Evolutionary conservation across 176 grass and related monocot genomes (phyloP).

Genomic region (Thalia dealbata): DNA sequence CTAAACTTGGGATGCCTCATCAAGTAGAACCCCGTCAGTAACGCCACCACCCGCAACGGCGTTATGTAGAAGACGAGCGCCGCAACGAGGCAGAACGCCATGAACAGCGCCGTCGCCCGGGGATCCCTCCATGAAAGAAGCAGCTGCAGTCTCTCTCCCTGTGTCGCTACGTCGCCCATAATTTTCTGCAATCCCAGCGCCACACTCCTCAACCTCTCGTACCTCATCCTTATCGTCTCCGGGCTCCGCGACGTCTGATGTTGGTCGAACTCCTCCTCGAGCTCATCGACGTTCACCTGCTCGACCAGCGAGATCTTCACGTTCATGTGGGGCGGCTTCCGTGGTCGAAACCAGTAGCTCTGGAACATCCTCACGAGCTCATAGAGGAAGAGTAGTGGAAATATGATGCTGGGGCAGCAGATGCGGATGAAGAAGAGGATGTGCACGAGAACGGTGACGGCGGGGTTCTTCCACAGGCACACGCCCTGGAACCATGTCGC

Average conservation of each 20-base stretch:
- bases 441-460: not conserved
- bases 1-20: slow-evolving; percentile 10
- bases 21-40: not conserved
- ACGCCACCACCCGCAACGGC: not conserved
- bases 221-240: slow-evolving; percentile 1
- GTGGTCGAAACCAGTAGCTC: not conserved
- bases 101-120: slow-evolving; percentile 8
- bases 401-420: not conserved
- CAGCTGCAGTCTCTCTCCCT: slow-evolving; percentile 4
- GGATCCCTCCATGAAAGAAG: slow-evolving; percentile 15
- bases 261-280: slow-evolving; percentile 7
- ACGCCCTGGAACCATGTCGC: not conserved
- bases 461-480: not conserved
- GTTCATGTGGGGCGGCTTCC: slow-evolving; percentile 7
- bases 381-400: not conserved
- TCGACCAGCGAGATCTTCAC: not conserved
- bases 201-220: not conserved
- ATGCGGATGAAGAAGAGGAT: not conserved
- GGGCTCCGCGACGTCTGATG: not conserved
- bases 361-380: not conserved
- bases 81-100: slow-evolving; percentile 3
- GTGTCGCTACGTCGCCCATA: slow-evolving; percentile 6
- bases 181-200: not conserved
- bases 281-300: not conserved
- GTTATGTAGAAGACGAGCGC: not conserved